A percentile compares a stretch with the other conserved stretches of the same genome.
These are phyloP conservation scores for Epichloe baconii DNA, from an alignment of 2,329 filamentous ascomycete species.

Conservation along the genomic window DNA sequence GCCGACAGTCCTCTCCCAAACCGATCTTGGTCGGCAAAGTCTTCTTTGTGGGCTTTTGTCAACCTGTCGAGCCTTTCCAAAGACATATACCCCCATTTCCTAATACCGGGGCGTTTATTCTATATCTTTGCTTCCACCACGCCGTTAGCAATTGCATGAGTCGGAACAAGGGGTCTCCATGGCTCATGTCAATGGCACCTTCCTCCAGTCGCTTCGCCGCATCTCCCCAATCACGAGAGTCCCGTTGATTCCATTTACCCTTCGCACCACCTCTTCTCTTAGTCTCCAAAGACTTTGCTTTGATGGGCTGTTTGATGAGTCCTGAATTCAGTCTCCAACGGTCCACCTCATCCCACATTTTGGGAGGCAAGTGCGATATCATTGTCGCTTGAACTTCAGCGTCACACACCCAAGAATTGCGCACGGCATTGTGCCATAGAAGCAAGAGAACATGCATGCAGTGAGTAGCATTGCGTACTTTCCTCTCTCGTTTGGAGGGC, in stretches of 20 bases:
- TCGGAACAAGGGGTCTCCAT: constrained; percentile 67
- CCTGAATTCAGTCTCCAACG: constrained; percentile 61
- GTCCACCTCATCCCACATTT: constrained; percentile 59
- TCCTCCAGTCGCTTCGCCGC: constrained; percentile 57
- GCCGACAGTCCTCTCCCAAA: constrained; percentile 68
- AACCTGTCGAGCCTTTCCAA: constrained; percentile 63
- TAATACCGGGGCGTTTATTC: constrained; percentile 59
- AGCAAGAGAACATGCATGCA: constrained; percentile 79
- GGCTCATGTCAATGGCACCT: constrained; percentile 62
- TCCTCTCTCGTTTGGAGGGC: constrained; percentile 70
- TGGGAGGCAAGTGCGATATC: constrained; percentile 56
- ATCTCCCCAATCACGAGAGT: constrained; percentile 51
- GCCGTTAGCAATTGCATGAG: constrained; percentile 63
- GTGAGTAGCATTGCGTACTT: constrained; percentile 67
- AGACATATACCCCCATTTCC: constrained; percentile 83
- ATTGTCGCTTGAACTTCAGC: constrained; percentile 61
- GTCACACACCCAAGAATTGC: constrained; percentile 77
- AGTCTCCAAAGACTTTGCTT: constrained; percentile 11
- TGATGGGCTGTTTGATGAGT: constrained; percentile 30
- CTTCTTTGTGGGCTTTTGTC: constrained; percentile 53
- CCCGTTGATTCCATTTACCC: constrained; percentile 18
- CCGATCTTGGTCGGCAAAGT: constrained; percentile 43
- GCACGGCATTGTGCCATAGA: constrained; percentile 77
- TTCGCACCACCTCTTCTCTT: constrained; percentile 18
- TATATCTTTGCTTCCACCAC: constrained; percentile 83